Evolutionary conservation across 2,329 filamentous ascomycete genomes (phyloP), one percentile per base, ranked within the genome.

Genomic region (Thielaviopsis ethacetica): DNA sequence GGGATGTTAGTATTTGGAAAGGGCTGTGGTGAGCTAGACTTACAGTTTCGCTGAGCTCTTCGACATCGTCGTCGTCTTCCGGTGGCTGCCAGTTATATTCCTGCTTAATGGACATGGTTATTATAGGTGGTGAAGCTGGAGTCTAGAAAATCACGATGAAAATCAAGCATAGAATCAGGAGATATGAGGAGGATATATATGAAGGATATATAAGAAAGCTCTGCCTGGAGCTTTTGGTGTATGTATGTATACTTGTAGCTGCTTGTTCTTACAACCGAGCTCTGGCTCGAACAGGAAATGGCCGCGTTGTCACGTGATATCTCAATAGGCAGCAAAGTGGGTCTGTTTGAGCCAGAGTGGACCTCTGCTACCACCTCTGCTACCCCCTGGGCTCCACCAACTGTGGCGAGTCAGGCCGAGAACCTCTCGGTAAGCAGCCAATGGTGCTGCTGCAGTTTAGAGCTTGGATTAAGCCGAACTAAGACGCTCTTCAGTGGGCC

Each of bases 31-130:
- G 55, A 17, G 52, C 7, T 27, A 26, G 30, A 64, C 73, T 65
- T 71, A 84, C 81, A 52, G 75, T 75, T 65, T 88, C 85, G 62
- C 86, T 83, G 61, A 85, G 70, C 59, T 75, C 73, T 60, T 74
- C 71, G 27, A 73, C 70, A 13, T 81, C 85, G 10, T 88, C 85
- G 19, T 90, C 85, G 6, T 76, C 74, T 53, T 41, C 30, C 5
- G 51, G 2, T n/a, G 38, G n/a, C 17, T 26, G 24, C 24, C 24
- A 50, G 15, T 34, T 21, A n/a, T 59, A 47, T 21, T 58, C 34
- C 3, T 22, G 13, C 22, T 49, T 49, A 5, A 27, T 13, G 44
- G 59, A 50, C 54, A 60, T 60, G 0, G 10, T 60, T 26, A 9
- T n/a, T 52, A 27, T 21, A 47, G 13, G 34, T 19, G 54, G 21